phyloP scores from a whole-genome alignment of 768 basidiomycete species.

The Candolleomyces aberdarensis region DNA sequence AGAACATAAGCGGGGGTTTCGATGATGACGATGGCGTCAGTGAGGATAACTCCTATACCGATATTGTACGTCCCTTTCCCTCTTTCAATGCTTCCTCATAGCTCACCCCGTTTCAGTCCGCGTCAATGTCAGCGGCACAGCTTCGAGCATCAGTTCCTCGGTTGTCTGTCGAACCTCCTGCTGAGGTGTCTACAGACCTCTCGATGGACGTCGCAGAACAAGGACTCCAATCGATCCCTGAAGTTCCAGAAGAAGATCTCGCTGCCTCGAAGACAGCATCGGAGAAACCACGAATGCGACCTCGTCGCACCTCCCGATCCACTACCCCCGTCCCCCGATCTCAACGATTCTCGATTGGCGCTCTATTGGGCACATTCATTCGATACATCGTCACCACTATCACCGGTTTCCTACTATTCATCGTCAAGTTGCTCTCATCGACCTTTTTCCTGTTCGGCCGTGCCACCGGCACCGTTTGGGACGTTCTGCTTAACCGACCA shows the following conservation, averaged over 20 bases:
- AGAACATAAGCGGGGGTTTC: conserved; percentile 37
- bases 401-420: conserved; percentile 17
- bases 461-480: conserved; percentile 46
- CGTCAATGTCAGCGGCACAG: conserved; percentile 31
- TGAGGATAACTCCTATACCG: conserved; percentile 40
- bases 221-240: conserved; percentile 60
- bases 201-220: conserved; percentile 45
- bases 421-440: conserved; percentile 31
- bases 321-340: conserved; percentile 15
- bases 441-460: conserved; percentile 43
- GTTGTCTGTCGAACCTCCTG: conserved; percentile 37
- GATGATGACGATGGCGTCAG: conserved; percentile 52
- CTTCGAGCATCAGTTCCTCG: conserved; percentile 37
- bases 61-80: conserved; percentile 25
- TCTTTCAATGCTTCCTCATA: conserved; percentile 1
- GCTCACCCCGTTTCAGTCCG: conserved; percentile 20
- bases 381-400: conserved; percentile 25
- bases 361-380: conserved; percentile 39
- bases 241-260: conserved; percentile 52
- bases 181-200: conserved; percentile 22
- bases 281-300: conserved; percentile 18
- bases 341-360: conserved; percentile 37
- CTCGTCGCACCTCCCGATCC: conserved; percentile 29
- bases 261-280: conserved; percentile 7
- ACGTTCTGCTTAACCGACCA: conserved; percentile 49